Evolutionary conservation across 2,329 filamentous ascomycete species (phyloP), one percentile per base, ranked within the genome.

Genomic region (Sordariomycetes sp.): DNA sequence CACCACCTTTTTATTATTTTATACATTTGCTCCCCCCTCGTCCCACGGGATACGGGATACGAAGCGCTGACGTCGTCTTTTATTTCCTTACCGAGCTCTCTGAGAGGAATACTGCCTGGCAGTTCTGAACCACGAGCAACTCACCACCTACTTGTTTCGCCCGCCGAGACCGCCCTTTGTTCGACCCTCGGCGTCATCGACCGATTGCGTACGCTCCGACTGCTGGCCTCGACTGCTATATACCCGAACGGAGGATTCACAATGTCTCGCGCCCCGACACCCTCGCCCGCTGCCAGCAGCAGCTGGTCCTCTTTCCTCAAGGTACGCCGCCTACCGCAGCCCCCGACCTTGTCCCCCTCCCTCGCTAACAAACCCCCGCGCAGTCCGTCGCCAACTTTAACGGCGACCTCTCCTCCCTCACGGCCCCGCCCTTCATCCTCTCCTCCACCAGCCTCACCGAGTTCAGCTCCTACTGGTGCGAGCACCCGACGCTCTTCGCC

Each of bases 381-480:
- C 62, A 83, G 80, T 90, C 88, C 54, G 88, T 92, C 68, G 86
- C 87, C 57, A 89, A 86, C 3, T 93, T 92, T 76, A 89, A 88
- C 67, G 89, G 89, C 66, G 89, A 93, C 71, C 80, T 92, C 60
- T 87, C 88, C 37, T 90, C 87, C 61, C 76, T 93, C 66, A 92
- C 89, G 40, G 89, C 89, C 46, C 89, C 89, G 58, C 89, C 89
- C 20, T 93, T 92, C 67, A 90, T 93, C 65, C 83, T 93, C 58
- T 90, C 88, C 48, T 83, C 85, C 43, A 89, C 86, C 64, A 90
- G 87, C 62, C 76, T 92, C 61, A 88, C 87, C 65, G 89, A 93
- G 70, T 92, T 89, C 75, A 89, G 87, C 61, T 82, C 87, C 57
- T 92, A 91, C 75, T 93, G 89, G 89, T 86, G 85, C 62, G 88